Evolutionary conservation across 23 red algal genomes (phyloP).

Genomic region (Cyanidium caldarium): DNA sequence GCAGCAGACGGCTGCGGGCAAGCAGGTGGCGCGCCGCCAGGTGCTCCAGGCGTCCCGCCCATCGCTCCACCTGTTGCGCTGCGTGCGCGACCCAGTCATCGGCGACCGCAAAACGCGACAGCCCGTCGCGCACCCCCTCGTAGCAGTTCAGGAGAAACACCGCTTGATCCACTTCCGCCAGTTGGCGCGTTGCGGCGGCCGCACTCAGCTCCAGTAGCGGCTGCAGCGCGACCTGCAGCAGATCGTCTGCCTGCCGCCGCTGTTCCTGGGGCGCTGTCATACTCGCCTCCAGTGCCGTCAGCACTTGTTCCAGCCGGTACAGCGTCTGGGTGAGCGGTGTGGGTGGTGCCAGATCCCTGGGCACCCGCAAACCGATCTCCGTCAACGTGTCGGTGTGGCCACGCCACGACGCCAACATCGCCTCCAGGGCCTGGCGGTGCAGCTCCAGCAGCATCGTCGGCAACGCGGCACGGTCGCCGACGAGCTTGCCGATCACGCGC

Average conservation of each 20-base stretch:
- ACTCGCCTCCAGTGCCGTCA: slow-evolving; percentile 61
- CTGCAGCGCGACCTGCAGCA: slow-evolving; percentile 61
- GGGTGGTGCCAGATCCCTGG: slow-evolving; percentile 53
- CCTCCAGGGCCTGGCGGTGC: slow-evolving; percentile 40
- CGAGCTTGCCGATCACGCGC: slow-evolving; percentile 22
- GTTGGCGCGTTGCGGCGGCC: too few relatives aligned
- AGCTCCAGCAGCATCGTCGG: slow-evolving; percentile 58
- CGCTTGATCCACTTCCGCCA: too few relatives aligned
- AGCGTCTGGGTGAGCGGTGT: slow-evolving; percentile 47
- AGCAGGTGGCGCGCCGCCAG: too few relatives aligned
- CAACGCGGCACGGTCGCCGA: slow-evolving; percentile 38
- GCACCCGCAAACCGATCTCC: slow-evolving; percentile 4
- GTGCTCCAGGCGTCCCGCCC: too few relatives aligned
- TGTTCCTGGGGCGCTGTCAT: slow-evolving; percentile 42
- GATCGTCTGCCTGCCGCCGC: slow-evolving; percentile 27
- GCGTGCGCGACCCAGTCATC: too few relatives aligned
- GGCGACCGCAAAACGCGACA: too few relatives aligned
- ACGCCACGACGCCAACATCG: slow-evolving; percentile 58
- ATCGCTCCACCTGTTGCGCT: too few relatives aligned
- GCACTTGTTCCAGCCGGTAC: slow-evolving; percentile 53
- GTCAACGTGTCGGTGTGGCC: slow-evolving; percentile 41
- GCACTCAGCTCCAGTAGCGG: slow-evolving; percentile 35
- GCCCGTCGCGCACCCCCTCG: too few relatives aligned
- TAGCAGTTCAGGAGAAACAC: too few relatives aligned
- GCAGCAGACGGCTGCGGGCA: too few relatives aligned